These are phyloP conservation scores for Amphicarpaea edgeworthii DNA, from an alignment of 306 rosid species.

Conservation along the genomic window DNA sequence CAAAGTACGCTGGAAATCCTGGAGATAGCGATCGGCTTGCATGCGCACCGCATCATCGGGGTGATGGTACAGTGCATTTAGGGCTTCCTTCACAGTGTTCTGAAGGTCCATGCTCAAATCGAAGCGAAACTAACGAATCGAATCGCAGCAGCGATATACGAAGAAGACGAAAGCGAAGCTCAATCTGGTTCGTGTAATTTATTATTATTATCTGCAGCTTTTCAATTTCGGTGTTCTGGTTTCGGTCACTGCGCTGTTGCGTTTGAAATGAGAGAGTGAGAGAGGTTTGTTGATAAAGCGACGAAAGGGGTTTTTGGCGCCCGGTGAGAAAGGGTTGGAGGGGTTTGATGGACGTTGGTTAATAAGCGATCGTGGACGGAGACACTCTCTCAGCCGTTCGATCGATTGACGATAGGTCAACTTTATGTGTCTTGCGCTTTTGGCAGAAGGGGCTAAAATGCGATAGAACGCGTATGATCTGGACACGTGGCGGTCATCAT, in stretches of 20 bases:
- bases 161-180: constrained; percentile 35
- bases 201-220: constrained; percentile 6
- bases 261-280: constrained; percentile 44
- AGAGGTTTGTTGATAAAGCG: constrained; percentile 45
- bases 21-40: constrained; percentile 99
- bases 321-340: constrained; percentile 56
- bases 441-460: background rate
- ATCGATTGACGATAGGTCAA: constrained; percentile 44
- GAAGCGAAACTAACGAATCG: constrained; percentile 5
- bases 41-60: constrained; percentile 88
- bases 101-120: constrained; percentile 87
- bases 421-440: constrained; percentile 18
- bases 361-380: background rate
- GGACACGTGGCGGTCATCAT: constrained; percentile 37
- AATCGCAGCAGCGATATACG: constrained; percentile 16
- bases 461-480: constrained; percentile 2
- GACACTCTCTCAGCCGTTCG: constrained; percentile 36
- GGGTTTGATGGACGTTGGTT: constrained; percentile 40
- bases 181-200: constrained; percentile 13
- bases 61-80: constrained; percentile 97
- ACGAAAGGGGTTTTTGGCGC: constrained; percentile 87
- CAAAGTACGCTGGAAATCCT: constrained; percentile 90
- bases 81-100: constrained; percentile 96
- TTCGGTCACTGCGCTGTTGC: constrained; percentile 25
- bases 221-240: constrained; percentile 20